phyloP scores from a whole-genome alignment of 1,139 yeast species.

The Taphrina deformans region DNA sequence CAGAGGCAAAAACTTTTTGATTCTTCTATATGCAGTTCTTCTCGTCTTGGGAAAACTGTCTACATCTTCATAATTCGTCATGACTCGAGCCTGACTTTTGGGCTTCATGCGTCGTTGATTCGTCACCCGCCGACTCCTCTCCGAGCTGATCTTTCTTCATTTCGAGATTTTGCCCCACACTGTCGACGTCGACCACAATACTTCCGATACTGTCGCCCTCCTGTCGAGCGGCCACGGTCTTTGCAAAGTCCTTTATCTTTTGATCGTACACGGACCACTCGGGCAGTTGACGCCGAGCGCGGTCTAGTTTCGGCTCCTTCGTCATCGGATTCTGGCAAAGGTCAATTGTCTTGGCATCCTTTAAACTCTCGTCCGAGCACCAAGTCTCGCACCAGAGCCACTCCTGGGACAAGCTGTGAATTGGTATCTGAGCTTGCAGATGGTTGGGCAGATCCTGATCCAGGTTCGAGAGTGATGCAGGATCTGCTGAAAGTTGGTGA shows the following conservation, averaged over 20 bases:
- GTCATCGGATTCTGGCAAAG: conserved; percentile 80
- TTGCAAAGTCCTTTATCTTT: conserved; percentile 48
- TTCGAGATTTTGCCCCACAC: conserved; percentile 22
- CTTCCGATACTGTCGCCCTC: conserved; percentile 12
- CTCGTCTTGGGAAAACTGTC: neutral
- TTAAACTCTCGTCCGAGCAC: conserved; percentile 68
- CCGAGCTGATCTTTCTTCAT: conserved; percentile 30
- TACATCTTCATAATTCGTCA: conserved; percentile 11
- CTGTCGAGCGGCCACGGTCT: conserved; percentile 15
- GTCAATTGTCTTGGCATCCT: conserved; percentile 73
- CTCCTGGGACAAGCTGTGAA: conserved; percentile 71
- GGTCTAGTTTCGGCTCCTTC: conserved; percentile 69
- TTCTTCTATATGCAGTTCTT: neutral
- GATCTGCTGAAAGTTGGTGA: conserved; percentile 76
- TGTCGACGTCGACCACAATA: conserved; percentile 26
- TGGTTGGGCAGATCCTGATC: conserved; percentile 94
- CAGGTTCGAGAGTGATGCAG: conserved; percentile 71
- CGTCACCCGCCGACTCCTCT: conserved; percentile 2
- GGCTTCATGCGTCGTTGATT: neutral
- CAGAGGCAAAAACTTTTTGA: neutral
- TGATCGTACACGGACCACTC: conserved; percentile 72
- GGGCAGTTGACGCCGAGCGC: conserved; percentile 72
- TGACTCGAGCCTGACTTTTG: neutral
- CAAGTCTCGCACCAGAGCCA: conserved; percentile 96
- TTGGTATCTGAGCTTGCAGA: conserved; percentile 65